phyloP scores from a whole-genome alignment of 2,329 filamentous ascomycete genomes.

The Curvularia sp. region DNA sequence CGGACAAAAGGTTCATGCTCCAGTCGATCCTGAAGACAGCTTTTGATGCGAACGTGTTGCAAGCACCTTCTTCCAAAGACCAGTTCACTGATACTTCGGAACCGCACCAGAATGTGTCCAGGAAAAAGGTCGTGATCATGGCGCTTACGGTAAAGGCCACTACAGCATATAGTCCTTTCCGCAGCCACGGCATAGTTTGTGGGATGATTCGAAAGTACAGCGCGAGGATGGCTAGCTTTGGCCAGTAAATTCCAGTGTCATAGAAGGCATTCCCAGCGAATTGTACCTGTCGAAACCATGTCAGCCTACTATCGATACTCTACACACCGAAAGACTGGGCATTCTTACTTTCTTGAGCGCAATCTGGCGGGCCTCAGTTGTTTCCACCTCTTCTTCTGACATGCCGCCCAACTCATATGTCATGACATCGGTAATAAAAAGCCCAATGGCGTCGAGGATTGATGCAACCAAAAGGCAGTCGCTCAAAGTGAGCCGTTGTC shows the following conservation, averaged over 20 bases:
- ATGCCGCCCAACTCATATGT: conserved; percentile 32
- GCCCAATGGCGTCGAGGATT: conserved; percentile 24
- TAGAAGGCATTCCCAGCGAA: conserved; percentile 31
- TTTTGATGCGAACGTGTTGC: conserved; percentile 30
- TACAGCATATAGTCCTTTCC: conserved; percentile 21
- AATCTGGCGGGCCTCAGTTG: conserved; percentile 14
- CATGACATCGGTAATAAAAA: conserved; percentile 30
- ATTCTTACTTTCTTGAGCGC: conserved; percentile 27
- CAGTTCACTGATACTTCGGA: conserved; percentile 28
- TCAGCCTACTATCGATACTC: background rate
- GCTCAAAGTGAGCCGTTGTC: conserved; percentile 23
- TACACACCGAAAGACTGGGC: background rate
- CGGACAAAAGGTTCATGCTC: conserved; percentile 23
- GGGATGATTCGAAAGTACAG: conserved; percentile 28
- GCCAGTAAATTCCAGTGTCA: conserved; percentile 29
- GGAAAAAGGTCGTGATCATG: conserved; percentile 25
- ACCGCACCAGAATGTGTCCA: conserved; percentile 32
- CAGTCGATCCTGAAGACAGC: conserved; percentile 29
- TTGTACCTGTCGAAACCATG: conserved; percentile 15
- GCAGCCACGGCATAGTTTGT: conserved; percentile 26
- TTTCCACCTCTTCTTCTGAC: conserved; percentile 19
- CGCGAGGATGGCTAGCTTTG: conserved; percentile 27
- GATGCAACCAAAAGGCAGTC: conserved; percentile 28
- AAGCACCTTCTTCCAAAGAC: conserved; percentile 25
- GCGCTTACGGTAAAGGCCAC: conserved; percentile 18